Base-by-base conservation (phyloP, 1,139 yeast genomes). In the Ogataea hybrid region DNA sequence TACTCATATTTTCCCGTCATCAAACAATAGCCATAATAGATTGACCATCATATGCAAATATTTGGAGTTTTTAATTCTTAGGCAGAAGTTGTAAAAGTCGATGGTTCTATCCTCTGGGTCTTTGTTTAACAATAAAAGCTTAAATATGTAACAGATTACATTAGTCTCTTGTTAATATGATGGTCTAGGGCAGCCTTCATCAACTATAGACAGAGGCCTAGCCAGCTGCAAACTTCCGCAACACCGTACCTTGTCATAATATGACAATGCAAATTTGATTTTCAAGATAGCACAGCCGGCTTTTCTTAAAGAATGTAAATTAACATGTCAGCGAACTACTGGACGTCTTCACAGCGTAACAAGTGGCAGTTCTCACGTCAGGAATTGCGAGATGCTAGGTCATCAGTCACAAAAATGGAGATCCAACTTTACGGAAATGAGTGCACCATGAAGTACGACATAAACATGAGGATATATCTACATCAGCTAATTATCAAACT, bases 401-500 rank as follows among this genome's bases (percentile, higher is more conserved):
- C 57, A 25, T 61, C 62, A 30, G 51, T 65, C 7, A 36, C 34
- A 7, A 57, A 56, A 20, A 47, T 55, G 35, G 71, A 63, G 35
- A 15, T 39, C 21, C 46, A 46, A 17, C 17, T 37, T 5, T 44
- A 35, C 25, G 44, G 47, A 5, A 25, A 25, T n/a, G 39, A 42
- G 22, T 28, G 32, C 9, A 25, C 35, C 21, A 16, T 81, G 27
- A 70, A 68, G 39, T 79, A 78, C 54, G 88, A 82, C 57, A 66
- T 70, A 44, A 79, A 79, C 57, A 72, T 81, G 75, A 64, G 89
- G 44, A 83, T 84, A 29, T 84, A 77, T 59, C 68, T 84, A 46
- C 89, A 84, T 58, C 78, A 79, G 44, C 65, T 87, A 49, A 71
- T 87, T 32, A 80, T 82, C 54, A 79, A 83, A 55, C 68, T 92